These are phyloP conservation scores for Pelargonium citronellum DNA, from an alignment of 441 rosid species.

Conservation along the genomic window DNA sequence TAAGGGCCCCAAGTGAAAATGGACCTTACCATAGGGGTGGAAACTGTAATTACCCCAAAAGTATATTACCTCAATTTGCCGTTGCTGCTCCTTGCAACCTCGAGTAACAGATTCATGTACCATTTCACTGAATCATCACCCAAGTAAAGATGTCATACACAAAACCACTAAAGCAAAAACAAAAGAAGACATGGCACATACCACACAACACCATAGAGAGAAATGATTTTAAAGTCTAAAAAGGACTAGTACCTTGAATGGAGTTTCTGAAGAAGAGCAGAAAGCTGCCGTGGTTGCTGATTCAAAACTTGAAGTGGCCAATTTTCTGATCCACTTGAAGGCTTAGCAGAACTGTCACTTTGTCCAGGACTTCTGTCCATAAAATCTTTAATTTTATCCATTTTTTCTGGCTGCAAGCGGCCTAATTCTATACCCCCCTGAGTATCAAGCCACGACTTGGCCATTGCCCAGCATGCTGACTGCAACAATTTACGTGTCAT, in stretches of 20 bases:
- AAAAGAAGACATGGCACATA: slow-evolving; percentile 9
- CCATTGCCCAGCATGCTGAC: slow-evolving; percentile 99
- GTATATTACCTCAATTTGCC: slow-evolving; percentile 98
- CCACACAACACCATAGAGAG: neutral
- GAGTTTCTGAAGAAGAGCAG: slow-evolving; percentile 92
- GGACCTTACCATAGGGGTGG: too few species aligned
- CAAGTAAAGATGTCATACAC: slow-evolving; percentile 20
- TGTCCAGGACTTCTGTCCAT: slow-evolving; percentile 60
- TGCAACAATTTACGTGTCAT: slow-evolving; percentile 29
- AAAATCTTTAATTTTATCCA: slow-evolving; percentile 56
- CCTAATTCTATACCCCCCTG: slow-evolving; percentile 88
- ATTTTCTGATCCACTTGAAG: slow-evolving; percentile 59
- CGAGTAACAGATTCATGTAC: slow-evolving; percentile 79
- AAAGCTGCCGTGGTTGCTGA: slow-evolving; percentile 85
- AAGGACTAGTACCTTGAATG: slow-evolving; percentile 64
- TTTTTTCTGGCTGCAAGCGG: slow-evolving; percentile 56
- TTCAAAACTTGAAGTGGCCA: slow-evolving; percentile 91
- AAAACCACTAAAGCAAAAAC: slow-evolving; percentile 7
- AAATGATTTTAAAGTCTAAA: neutral
- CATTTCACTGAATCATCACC: slow-evolving; percentile 54
- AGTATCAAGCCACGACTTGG: slow-evolving; percentile 97
- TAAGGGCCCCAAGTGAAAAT: too few species aligned
- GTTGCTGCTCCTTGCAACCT: slow-evolving; percentile 93
- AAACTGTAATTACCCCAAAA: too few species aligned
- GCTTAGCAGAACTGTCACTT: slow-evolving; percentile 37